phyloP scores from a whole-genome alignment of 2,329 filamentous ascomycete species.

The Aspergillus udagawae region DNA sequence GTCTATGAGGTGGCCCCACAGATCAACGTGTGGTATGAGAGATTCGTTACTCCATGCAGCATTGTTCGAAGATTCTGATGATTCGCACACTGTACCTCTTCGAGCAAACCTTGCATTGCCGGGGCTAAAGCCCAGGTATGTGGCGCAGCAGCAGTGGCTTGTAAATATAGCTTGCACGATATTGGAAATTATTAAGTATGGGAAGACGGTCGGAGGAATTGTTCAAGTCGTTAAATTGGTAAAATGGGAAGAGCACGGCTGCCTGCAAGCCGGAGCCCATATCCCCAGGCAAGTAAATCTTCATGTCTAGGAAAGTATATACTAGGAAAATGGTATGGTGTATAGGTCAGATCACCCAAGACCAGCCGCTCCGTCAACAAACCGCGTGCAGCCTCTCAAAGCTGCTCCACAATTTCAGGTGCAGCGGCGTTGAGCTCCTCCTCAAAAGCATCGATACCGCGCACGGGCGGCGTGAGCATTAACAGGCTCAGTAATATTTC shows the following conservation, averaged over 20 bases:
- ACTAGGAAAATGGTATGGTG: background rate
- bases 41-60: no score
- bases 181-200: background rate
- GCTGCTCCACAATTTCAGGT: background rate
- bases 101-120: background rate
- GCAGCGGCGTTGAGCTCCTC: conserved; percentile 21
- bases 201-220: background rate
- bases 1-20: background rate
- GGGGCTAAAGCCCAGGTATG: background rate
- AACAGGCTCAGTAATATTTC: conserved; percentile 37
- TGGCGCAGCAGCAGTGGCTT: background rate
- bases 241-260: background rate
- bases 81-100: no score
- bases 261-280: background rate
- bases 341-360: background rate
- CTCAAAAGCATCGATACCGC: conserved; percentile 32
- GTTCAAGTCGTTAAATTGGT: background rate
- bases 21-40: background rate
- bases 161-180: background rate
- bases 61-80: no score
- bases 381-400: background rate
- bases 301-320: background rate
- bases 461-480: conserved; percentile 29
- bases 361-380: background rate
- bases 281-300: background rate